phyloP scores from a whole-genome alignment of 257 asterid genomes.

The Solanum microdontum region DNA sequence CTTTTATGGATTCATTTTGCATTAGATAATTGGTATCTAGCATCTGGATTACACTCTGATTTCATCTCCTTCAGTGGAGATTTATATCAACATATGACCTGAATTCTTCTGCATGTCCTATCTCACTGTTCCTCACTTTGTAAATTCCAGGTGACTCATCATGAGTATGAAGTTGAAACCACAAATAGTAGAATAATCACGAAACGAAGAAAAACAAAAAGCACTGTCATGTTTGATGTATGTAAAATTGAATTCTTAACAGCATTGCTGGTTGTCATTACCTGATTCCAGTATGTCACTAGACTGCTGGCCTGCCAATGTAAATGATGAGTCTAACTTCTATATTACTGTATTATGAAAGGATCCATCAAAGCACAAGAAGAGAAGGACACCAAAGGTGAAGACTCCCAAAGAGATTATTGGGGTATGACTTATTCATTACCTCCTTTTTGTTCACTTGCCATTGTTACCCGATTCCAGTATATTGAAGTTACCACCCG shows the following conservation, averaged over 20 bases:
- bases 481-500: neutral
- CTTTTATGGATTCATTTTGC: neutral
- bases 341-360: slow-evolving; percentile 15
- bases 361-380: slow-evolving; percentile 68
- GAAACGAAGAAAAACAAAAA: slow-evolving; percentile 72
- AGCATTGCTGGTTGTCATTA: neutral
- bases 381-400: slow-evolving; percentile 50
- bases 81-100: neutral
- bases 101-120: neutral
- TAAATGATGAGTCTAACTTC: neutral
- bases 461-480: neutral
- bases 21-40: neutral
- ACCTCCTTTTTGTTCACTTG: neutral
- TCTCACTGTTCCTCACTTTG: slow-evolving; percentile 3
- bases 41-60: neutral
- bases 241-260: slow-evolving; percentile 7
- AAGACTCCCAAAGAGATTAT: slow-evolving; percentile 45
- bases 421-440: slow-evolving; percentile 34
- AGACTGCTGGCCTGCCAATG: neutral
- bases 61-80: neutral
- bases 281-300: neutral
- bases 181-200: slow-evolving; percentile 84
- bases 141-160: slow-evolving; percentile 67
- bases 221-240: slow-evolving; percentile 95
- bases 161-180: slow-evolving; percentile 92